Evolutionary conservation across 2,329 filamentous ascomycete genomes (phyloP).

Genomic region (Paraphoma sp.): DNA sequence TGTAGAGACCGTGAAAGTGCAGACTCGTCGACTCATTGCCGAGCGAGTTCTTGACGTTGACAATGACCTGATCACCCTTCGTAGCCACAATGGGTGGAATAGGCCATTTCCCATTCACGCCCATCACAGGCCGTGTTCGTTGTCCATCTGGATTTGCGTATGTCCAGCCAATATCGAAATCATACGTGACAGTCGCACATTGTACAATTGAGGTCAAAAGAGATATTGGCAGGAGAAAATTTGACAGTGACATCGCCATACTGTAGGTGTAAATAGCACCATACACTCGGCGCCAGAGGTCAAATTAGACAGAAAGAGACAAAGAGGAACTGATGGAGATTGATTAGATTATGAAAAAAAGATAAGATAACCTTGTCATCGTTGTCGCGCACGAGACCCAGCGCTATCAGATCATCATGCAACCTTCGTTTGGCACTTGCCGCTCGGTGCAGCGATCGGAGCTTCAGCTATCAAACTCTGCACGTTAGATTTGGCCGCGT

Average conservation of each 20-base stretch:
- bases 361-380: constrained; percentile 29
- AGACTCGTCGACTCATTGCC: constrained; percentile 69
- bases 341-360: constrained; percentile 4
- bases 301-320: too few species aligned
- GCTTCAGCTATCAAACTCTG: constrained; percentile 5
- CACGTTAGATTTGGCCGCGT: constrained; percentile 1
- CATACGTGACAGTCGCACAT: constrained; percentile 51
- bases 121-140: constrained; percentile 60
- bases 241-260: constrained; percentile 56
- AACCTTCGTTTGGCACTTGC: neutral
- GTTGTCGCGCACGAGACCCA: neutral
- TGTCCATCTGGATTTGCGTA: constrained; percentile 63
- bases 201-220: constrained; percentile 30
- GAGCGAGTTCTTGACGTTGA: constrained; percentile 72
- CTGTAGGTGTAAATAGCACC: constrained; percentile 2
- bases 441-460: constrained; percentile 2
- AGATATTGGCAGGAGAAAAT: constrained; percentile 48
- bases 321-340: constrained; percentile 3
- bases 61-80: constrained; percentile 73
- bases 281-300: too few species aligned
- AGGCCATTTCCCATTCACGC: constrained; percentile 78
- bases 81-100: constrained; percentile 76
- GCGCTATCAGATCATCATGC: constrained; percentile 28
- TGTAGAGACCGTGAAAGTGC: constrained; percentile 81
- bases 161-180: constrained; percentile 64